Conservation (phyloP, 169 alveolate genomes). For the Cryptosporidium meleagridis region DNA sequence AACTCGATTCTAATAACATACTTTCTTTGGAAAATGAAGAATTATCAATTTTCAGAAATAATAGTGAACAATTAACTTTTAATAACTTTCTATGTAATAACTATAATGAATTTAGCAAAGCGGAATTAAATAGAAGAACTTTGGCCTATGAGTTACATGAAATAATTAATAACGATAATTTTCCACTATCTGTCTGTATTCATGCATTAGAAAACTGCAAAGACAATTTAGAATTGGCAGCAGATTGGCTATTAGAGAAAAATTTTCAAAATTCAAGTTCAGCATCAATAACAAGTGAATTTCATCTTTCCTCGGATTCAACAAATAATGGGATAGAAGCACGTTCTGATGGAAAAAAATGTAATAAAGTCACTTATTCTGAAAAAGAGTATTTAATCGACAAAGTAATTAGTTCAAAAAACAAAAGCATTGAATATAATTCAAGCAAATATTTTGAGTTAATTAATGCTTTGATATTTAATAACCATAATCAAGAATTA, state of each 20-base stretch:
- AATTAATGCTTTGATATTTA: not conserved
- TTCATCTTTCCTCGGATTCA: not conserved
- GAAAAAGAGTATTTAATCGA: slow-evolving; percentile 6
- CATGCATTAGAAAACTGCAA: slow-evolving; percentile 75
- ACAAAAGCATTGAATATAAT: not conserved
- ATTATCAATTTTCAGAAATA: not conserved
- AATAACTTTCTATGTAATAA: not conserved
- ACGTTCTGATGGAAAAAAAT: not conserved
- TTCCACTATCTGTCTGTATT: slow-evolving; percentile 76
- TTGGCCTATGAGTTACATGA: slow-evolving; percentile 76
- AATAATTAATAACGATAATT: slow-evolving; percentile 75
- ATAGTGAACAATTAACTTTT: not conserved
- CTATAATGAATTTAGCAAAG: slow-evolving; percentile 43
- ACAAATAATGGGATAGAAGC: too few species aligned
- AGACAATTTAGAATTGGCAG: slow-evolving; percentile 77
- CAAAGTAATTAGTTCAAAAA: not conserved
- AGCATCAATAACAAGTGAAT: not conserved
- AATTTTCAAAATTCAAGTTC: slow-evolving; percentile 66
- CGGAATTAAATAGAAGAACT: slow-evolving; percentile 77
- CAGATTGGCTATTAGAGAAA: slow-evolving; percentile 78
- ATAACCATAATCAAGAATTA: not conserved
- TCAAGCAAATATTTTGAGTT: not conserved
- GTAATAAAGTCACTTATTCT: not conserved
- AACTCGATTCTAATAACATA: slow-evolving; percentile 24
- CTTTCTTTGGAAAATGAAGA: slow-evolving; percentile 27